These are phyloP conservation scores for Candida albicans DNA, from an alignment of 1,139 yeast species.

Conservation along the genomic window DNA sequence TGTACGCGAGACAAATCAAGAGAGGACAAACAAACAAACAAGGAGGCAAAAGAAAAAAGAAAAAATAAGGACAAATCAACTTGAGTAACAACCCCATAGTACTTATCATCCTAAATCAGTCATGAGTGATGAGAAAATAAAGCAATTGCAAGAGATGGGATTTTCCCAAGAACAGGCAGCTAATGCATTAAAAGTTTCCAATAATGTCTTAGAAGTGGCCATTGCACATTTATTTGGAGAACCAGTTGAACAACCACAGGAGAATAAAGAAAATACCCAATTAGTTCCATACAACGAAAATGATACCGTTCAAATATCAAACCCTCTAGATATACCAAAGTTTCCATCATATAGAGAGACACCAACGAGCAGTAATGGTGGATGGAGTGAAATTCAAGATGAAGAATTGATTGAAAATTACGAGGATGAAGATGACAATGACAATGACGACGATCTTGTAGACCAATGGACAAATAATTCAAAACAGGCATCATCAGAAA, in stretches of 20 bases:
- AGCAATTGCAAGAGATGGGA: slow-evolving; percentile 62
- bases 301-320: slow-evolving; percentile 19
- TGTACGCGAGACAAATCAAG: too few species aligned
- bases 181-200: slow-evolving; percentile 40
- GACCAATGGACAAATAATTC: slow-evolving; percentile 1
- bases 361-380: slow-evolving; percentile 2
- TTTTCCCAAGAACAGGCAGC: slow-evolving; percentile 46
- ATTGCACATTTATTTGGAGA: slow-evolving; percentile 53
- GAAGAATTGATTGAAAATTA: background rate
- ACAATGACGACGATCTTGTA: background rate
- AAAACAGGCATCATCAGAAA: background rate
- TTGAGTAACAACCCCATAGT: background rate
- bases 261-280: slow-evolving; percentile 10
- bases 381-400: slow-evolving; percentile 5
- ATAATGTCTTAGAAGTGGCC: slow-evolving; percentile 55
- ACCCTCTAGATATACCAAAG: slow-evolving; percentile 20
- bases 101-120: background rate
- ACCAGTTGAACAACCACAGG: slow-evolving; percentile 20
- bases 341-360: slow-evolving; percentile 5
- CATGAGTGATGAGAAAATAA: slow-evolving; percentile 20
- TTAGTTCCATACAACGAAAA: slow-evolving; percentile 17
- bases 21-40: background rate
- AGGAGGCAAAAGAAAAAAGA: background rate
- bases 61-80: background rate
- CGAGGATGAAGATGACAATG: background rate